A percentile compares a stretch with the other conserved stretches of the same genome.
phyloP scores from a whole-genome alignment of 192 early-diverging fungal genomes.

The Linnemannia elongata region DNA sequence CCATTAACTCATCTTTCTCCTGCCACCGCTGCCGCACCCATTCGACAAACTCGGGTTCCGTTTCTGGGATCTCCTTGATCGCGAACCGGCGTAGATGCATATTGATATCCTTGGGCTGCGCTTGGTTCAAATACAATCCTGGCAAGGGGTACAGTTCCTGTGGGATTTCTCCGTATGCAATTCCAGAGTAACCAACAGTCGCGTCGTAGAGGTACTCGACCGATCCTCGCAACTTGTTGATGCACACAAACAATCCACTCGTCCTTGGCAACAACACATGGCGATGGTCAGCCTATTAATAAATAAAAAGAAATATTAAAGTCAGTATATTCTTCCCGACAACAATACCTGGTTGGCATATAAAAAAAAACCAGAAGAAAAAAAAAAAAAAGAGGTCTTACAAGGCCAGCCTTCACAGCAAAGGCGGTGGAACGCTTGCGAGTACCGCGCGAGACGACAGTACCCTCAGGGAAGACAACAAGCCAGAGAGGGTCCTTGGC shows the following conservation, averaged over 20 bases:
- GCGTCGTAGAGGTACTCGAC: slow-evolving; percentile 88
- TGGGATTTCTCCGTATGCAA: slow-evolving; percentile 79
- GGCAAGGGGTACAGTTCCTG: slow-evolving; percentile 87
- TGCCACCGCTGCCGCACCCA: slow-evolving; percentile 86
- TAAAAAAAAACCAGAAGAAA: slow-evolving; percentile 14
- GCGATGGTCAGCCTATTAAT: slow-evolving; percentile 65
- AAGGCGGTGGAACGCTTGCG: slow-evolving; percentile 75
- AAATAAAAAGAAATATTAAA: not conserved
- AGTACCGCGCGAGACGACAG: slow-evolving; percentile 85
- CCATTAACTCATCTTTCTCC: slow-evolving; percentile 90
- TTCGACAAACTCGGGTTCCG: slow-evolving; percentile 76
- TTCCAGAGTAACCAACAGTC: slow-evolving; percentile 90
- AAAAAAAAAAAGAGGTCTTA: slow-evolving; percentile 31
- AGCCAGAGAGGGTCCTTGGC: slow-evolving; percentile 87
- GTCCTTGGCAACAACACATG: slow-evolving; percentile 88
- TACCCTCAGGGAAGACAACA: slow-evolving; percentile 97
- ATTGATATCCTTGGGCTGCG: slow-evolving; percentile 84
- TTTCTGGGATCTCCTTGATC: slow-evolving; percentile 74
- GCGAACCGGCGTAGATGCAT: slow-evolving; percentile 82
- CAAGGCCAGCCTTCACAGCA: slow-evolving; percentile 76
- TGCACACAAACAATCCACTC: slow-evolving; percentile 84
- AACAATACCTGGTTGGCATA: not conserved
- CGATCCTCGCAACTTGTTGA: slow-evolving; percentile 73
- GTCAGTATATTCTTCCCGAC: not conserved
- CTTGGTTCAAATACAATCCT: slow-evolving; percentile 78